Conservation (phyloP, 2,329 filamentous ascomycete genomes). For the Colletotrichum tropicale region DNA sequence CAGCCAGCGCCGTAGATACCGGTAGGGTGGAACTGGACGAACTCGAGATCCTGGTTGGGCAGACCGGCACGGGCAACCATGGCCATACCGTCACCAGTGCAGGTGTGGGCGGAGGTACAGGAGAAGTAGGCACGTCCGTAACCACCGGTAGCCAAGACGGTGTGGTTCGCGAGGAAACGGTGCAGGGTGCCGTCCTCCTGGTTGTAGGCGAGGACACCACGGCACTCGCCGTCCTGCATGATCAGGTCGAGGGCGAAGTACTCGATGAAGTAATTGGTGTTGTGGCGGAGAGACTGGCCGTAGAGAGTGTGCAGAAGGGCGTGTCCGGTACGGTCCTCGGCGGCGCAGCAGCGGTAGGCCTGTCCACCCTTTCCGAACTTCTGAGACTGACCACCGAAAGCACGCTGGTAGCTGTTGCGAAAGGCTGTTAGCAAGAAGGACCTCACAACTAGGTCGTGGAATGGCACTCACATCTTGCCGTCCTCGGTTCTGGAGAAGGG, state of each 20-base stretch:
- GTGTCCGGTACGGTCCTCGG: slow-evolving; percentile 95
- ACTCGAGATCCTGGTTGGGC: slow-evolving; percentile 98
- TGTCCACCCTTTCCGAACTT: slow-evolving; percentile 96
- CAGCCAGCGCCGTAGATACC: slow-evolving; percentile 99
- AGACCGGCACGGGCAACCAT: slow-evolving; percentile 98
- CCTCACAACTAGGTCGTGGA: too few relatives aligned
- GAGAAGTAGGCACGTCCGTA: slow-evolving; percentile 99
- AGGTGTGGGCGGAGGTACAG: slow-evolving; percentile 97
- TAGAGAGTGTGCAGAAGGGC: slow-evolving; percentile 98
- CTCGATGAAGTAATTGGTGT: slow-evolving; percentile 99
- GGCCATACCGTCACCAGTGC: slow-evolving; percentile 98
- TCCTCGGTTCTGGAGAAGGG: slow-evolving; percentile 97
- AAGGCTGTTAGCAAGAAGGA: slow-evolving; percentile 23
- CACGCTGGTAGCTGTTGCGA: slow-evolving; percentile 81
- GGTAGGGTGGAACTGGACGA: slow-evolving; percentile 99
- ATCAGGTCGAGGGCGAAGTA: slow-evolving; percentile 97
- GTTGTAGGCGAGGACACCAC: slow-evolving; percentile 96
- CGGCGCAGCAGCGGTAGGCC: slow-evolving; percentile 96
- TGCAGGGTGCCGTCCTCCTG: slow-evolving; percentile 98
- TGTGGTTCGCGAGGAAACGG: slow-evolving; percentile 96
- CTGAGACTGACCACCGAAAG: slow-evolving; percentile 96
- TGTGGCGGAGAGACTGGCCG: slow-evolving; percentile 94
- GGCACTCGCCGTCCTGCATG: slow-evolving; percentile 97
- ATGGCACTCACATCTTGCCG: slow-evolving; percentile 79
- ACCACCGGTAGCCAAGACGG: slow-evolving; percentile 93